Conservation (phyloP, 2,329 filamentous ascomycete species). For the Talaromyces amestolkiae region DNA sequence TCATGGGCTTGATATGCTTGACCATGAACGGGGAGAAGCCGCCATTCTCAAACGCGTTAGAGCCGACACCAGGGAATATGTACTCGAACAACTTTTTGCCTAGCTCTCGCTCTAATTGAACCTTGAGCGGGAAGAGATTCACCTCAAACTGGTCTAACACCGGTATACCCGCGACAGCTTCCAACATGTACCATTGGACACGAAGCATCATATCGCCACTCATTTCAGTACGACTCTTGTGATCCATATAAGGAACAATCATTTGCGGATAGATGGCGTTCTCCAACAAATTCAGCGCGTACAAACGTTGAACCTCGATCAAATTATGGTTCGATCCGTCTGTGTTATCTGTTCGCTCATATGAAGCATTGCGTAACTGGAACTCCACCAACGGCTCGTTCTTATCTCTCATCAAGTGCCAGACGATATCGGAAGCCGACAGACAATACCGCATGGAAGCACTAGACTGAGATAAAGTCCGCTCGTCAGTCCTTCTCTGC, state of each 20-base stretch:
- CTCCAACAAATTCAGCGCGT: slow-evolving; percentile 83
- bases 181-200: slow-evolving; percentile 97
- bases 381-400: slow-evolving; percentile 88
- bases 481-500: slow-evolving; percentile 78
- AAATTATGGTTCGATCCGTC: slow-evolving; percentile 95
- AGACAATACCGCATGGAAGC: slow-evolving; percentile 89
- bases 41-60: slow-evolving; percentile 49
- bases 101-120: slow-evolving; percentile 89
- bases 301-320: slow-evolving; percentile 81
- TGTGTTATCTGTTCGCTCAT: slow-evolving; percentile 92
- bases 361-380: slow-evolving; percentile 85
- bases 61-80: slow-evolving; percentile 82
- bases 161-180: slow-evolving; percentile 94
- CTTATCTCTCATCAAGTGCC: slow-evolving; percentile 87
- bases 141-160: slow-evolving; percentile 98
- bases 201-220: slow-evolving; percentile 79
- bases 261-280: slow-evolving; percentile 95
- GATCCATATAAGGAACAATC: slow-evolving; percentile 82
- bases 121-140: slow-evolving; percentile 84
- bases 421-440: slow-evolving; percentile 91
- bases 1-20: slow-evolving; percentile 51
- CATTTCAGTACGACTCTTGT: slow-evolving; percentile 55
- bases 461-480: slow-evolving; percentile 64
- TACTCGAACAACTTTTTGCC: slow-evolving; percentile 95
- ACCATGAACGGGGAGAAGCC: slow-evolving; percentile 54